Evolutionary conservation across 2,329 filamentous ascomycete genomes (phyloP).

Genomic region (Ramichloridium luteum): DNA sequence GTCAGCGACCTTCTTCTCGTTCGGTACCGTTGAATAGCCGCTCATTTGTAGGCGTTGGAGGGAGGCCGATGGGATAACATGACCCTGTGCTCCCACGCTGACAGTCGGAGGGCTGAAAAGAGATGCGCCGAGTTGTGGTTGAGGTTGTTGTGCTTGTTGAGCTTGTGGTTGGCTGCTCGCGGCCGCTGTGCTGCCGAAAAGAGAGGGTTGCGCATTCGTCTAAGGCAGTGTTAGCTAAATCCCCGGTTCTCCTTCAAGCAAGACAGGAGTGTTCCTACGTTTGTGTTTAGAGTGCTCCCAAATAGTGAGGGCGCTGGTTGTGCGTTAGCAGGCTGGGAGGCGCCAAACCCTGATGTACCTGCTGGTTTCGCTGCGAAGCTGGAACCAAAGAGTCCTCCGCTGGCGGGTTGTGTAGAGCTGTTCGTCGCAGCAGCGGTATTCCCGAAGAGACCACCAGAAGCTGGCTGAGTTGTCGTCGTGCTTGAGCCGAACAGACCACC

Average conservation of each 20-base stretch:
- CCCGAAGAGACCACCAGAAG: slow-evolving; percentile 4
- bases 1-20: slow-evolving; percentile 61
- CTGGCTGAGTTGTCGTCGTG: slow-evolving; percentile 15
- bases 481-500: slow-evolving; percentile 25
- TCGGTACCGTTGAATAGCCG: slow-evolving; percentile 11
- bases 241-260: background rate
- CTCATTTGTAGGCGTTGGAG: slow-evolving; percentile 17
- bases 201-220: slow-evolving; percentile 2
- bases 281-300: slow-evolving; percentile 1
- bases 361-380: no score
- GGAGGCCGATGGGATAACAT: slow-evolving; percentile 17
- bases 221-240: background rate
- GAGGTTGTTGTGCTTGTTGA: slow-evolving; percentile 12
- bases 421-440: slow-evolving; percentile 2
- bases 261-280: background rate
- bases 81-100: slow-evolving; percentile 11
- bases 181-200: slow-evolving; percentile 19
- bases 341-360: background rate
- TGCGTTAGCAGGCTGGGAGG: background rate
- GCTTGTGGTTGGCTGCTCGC: slow-evolving; percentile 4
- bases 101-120: slow-evolving; percentile 13
- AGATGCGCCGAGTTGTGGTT: slow-evolving; percentile 19
- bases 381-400: slow-evolving; percentile 7
- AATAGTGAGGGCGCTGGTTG: background rate
- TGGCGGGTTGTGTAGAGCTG: slow-evolving; percentile 3